Base-by-base conservation (phyloP, 2,329 filamentous ascomycete species). In the Lachnellula subtilissima region DNA sequence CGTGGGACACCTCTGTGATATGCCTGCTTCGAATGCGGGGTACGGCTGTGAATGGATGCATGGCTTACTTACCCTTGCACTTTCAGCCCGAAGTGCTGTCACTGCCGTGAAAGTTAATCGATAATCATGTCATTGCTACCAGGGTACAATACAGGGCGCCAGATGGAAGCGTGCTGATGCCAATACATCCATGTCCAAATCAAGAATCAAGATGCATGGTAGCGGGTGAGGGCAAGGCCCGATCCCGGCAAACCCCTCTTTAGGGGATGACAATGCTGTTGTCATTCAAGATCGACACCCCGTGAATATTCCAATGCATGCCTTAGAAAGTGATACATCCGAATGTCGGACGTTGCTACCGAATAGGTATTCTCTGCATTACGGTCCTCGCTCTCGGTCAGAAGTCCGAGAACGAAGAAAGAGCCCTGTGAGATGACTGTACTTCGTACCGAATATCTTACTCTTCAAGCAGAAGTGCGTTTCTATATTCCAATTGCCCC, bases 161-260 rank as follows among this genome's bases (percentile, higher is more conserved):
- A 25, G 35, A 45, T 23, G 45, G 54, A 40, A 48, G 50, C 57
- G 54, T 46, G 51, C 56, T 14, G 54, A 51, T 50, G 48, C 56
- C 59, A 62, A 61, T 64, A 56, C 53, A 63, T 57, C 61, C 52
- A 56, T 60, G 55, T 50, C 52, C 32, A 55, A 58, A 56, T 53
- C 48, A 35, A 53, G 19, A 58, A 56, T 53, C 48, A 35, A 53
- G 19, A 57, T 55, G 55, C 59, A 64, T 53, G 58, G 50, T 25
- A 55, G 50, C 53, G 45, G 51, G 55, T 59, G 54, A 61, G 57
- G 53, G 57, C 39, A 52, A 15, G 57, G 60, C 57, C 62, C 57
- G 61, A 66, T 64, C 59, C 28, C 28, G 9, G 28, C 28, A 32
- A 32, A 11, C 28, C 28, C 28, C 28, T 32, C 28, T 12, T 32